Evolutionary conservation across 1,284 basidiomycete genomes (phyloP).

Genomic region (Rhizoctonia solani): DNA sequence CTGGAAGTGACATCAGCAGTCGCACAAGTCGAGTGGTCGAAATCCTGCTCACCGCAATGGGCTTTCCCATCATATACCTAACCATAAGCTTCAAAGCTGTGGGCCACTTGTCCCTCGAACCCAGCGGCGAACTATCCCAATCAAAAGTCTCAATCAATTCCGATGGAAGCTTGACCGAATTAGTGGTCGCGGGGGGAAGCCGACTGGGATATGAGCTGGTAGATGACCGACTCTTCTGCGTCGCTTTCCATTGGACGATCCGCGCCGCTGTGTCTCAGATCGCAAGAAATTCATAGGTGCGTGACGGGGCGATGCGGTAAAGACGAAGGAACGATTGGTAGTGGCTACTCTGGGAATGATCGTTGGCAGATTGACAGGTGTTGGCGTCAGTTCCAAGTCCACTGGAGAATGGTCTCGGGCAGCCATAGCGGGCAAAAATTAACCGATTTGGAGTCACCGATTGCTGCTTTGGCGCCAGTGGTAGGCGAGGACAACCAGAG

Average conservation of each 20-base stretch:
- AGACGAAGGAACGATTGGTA: constrained; percentile 5
- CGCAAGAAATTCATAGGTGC: background rate
- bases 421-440: constrained; percentile 4
- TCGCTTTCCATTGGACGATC: background rate
- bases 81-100: constrained; percentile 28
- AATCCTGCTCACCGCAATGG: constrained; percentile 26
- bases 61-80: constrained; percentile 25
- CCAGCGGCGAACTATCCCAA: constrained; percentile 32
- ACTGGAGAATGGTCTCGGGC: background rate
- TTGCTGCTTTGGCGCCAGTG: background rate
- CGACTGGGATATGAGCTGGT: background rate
- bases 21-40: background rate
- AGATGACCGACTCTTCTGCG: constrained; percentile 1
- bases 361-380: background rate
- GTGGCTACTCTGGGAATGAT: background rate
- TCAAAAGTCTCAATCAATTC: constrained; percentile 19
- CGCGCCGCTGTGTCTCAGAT: too few species aligned
- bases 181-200: background rate
- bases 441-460: background rate
- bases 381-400: constrained; percentile 4
- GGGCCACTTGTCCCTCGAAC: constrained; percentile 30
- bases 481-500: constrained; percentile 5
- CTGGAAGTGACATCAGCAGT: background rate
- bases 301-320: constrained; percentile 4
- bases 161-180: background rate